A percentile compares a stretch with the other conserved stretches of the same genome.
phyloP scores from a whole-genome alignment of 768 basidiomycete genomes.

The Lyophyllum semitale region DNA sequence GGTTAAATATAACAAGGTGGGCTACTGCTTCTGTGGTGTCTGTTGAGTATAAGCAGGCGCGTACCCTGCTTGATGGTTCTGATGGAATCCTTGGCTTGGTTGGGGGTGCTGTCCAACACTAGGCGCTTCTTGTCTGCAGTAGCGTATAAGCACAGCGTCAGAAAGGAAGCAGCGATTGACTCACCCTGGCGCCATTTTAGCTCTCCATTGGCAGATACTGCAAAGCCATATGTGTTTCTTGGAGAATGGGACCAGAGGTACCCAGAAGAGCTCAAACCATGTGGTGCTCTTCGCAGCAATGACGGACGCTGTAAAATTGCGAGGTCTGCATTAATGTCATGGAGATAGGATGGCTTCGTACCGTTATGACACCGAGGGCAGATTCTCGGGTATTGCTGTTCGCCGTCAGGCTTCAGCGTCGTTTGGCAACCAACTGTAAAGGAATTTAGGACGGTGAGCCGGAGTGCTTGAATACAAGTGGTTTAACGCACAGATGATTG shows the following conservation, averaged over 20 bases:
- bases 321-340: constrained; percentile 6
- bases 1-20: neutral
- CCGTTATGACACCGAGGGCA: constrained; percentile 79
- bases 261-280: constrained; percentile 79
- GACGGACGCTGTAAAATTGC: constrained; percentile 48
- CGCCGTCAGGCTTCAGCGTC: constrained; percentile 55
- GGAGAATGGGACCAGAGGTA: constrained; percentile 68
- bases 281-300: constrained; percentile 62
- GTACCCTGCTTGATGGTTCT: constrained; percentile 39
- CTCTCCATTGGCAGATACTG: constrained; percentile 68
- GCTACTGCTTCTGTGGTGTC: constrained; percentile 17
- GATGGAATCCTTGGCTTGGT: constrained; percentile 24
- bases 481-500: constrained; percentile 46
- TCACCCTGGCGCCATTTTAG: constrained; percentile 52
- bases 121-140: constrained; percentile 34
- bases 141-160: neutral
- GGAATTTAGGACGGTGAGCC: neutral
- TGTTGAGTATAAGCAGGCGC: constrained; percentile 40
- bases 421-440: constrained; percentile 67
- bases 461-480: neutral
- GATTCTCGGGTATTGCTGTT: constrained; percentile 47
- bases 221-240: constrained; percentile 71
- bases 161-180: constrained; percentile 16
- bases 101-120: constrained; percentile 21
- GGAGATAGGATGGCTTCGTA: constrained; percentile 28